These are phyloP conservation scores for Fraxinus nigra DNA, from an alignment of 305 asterid species.

Conservation along the genomic window DNA sequence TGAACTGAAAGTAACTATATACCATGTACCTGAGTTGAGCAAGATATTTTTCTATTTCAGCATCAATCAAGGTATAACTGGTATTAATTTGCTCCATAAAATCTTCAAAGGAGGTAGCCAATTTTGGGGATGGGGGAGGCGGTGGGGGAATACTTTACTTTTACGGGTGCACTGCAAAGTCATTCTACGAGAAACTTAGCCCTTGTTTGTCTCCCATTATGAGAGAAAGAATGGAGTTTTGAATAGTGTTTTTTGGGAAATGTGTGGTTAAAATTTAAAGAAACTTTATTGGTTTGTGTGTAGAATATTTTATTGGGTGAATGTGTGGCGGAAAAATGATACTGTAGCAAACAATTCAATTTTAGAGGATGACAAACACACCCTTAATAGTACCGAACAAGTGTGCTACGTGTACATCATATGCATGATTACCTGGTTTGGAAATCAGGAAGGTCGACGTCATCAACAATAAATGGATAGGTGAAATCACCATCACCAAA, in stretches of 20 bases:
- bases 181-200: neutral
- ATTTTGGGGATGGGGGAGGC: neutral
- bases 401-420: slow-evolving; percentile 7
- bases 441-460: slow-evolving; percentile 70
- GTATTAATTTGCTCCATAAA: neutral
- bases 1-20: neutral
- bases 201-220: too few species aligned
- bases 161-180: neutral
- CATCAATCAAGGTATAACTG: slow-evolving; percentile 2
- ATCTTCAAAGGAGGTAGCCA: neutral
- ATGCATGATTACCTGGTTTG: slow-evolving; percentile 54
- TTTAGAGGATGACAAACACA: too few species aligned
- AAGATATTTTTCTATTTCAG: slow-evolving; percentile 3
- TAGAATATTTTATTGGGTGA: too few species aligned
- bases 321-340: too few species aligned
- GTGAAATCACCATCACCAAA: slow-evolving; percentile 79
- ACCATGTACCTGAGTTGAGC: neutral
- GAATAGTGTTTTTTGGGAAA: too few species aligned
- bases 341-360: too few species aligned
- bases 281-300: too few species aligned
- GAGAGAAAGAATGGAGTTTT: too few species aligned
- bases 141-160: neutral
- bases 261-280: too few species aligned
- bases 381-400: neutral
- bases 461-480: slow-evolving; percentile 96